Evolutionary conservation across 2,329 filamentous ascomycete genomes (phyloP).

Genomic region (Fusarium sambucinum): DNA sequence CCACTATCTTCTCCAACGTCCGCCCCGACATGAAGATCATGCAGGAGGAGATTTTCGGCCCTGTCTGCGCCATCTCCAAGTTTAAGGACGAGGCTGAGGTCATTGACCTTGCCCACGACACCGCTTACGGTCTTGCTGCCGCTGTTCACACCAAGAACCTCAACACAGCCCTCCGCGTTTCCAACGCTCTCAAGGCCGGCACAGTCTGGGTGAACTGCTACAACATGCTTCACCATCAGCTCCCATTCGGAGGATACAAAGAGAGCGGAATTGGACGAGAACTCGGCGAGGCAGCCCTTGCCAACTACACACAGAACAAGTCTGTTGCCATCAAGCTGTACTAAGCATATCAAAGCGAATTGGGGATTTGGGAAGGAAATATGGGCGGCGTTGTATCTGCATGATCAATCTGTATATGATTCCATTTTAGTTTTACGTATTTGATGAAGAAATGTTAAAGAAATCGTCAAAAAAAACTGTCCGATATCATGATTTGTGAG

Average conservation of each 20-base stretch:
- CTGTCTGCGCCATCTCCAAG: constrained; percentile 86
- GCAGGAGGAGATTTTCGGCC: constrained; percentile 93
- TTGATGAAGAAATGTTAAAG: constrained; percentile 40
- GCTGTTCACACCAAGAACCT: constrained; percentile 86
- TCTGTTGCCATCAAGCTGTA: constrained; percentile 66
- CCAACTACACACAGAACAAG: constrained; percentile 78
- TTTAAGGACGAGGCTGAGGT: constrained; percentile 86
- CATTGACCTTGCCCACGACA: constrained; percentile 79
- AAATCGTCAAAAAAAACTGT: constrained; percentile 24
- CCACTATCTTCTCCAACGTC: constrained; percentile 89
- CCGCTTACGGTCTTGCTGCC: constrained; percentile 83
- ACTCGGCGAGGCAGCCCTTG: constrained; percentile 74
- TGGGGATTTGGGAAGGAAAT: constrained; percentile 23
- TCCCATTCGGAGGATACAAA: constrained; percentile 81
- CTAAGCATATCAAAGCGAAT: constrained; percentile 27
- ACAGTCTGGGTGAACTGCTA: constrained; percentile 72
- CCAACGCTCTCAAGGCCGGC: constrained; percentile 79
- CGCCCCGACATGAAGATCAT: constrained; percentile 88
- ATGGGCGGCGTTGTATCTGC: constrained; percentile 38
- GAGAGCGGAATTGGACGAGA: constrained; percentile 83
- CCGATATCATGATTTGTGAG: neutral
- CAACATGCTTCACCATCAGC: constrained; percentile 77
- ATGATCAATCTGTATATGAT: constrained; percentile 45
- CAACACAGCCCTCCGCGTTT: constrained; percentile 84
- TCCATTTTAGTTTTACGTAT: constrained; percentile 35